Conservation (phyloP, 1,284 basidiomycete genomes). For the Ustilago loliicola region DNA sequence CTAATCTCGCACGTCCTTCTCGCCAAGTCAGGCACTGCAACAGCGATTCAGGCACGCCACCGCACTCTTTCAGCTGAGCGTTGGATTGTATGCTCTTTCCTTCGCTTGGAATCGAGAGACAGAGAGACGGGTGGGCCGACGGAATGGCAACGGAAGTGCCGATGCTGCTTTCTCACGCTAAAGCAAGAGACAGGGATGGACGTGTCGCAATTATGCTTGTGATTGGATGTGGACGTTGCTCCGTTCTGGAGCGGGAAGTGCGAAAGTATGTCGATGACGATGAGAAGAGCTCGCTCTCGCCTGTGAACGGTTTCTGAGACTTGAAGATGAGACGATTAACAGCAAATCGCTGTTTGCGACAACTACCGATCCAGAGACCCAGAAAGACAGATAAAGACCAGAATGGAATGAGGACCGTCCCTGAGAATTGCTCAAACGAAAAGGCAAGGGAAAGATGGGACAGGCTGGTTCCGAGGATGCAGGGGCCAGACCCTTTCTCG, state of each 20-base stretch:
- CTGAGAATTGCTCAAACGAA: background rate
- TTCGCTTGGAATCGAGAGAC: background rate
- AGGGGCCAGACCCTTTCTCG: background rate
- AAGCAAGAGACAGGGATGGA: background rate
- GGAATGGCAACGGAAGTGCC: background rate
- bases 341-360: background rate
- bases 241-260: background rate
- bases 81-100: background rate
- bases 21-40: background rate
- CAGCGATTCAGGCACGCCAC: background rate
- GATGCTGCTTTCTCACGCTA: slow-evolving; percentile 1
- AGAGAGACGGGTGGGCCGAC: background rate
- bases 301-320: background rate
- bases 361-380: background rate
- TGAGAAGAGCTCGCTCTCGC: background rate
- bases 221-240: background rate
- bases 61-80: too few species aligned
- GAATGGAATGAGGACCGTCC: background rate
- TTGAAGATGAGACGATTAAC: background rate
- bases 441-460: background rate
- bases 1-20: slow-evolving; percentile 5
- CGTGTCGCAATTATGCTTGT: background rate
- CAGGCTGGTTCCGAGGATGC: background rate
- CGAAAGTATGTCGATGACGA: background rate
- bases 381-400: background rate